Evolutionary conservation across 257 asterid species (phyloP), one percentile per base, ranked within the genome.

Genomic region (Gynochthodes officinalis): DNA sequence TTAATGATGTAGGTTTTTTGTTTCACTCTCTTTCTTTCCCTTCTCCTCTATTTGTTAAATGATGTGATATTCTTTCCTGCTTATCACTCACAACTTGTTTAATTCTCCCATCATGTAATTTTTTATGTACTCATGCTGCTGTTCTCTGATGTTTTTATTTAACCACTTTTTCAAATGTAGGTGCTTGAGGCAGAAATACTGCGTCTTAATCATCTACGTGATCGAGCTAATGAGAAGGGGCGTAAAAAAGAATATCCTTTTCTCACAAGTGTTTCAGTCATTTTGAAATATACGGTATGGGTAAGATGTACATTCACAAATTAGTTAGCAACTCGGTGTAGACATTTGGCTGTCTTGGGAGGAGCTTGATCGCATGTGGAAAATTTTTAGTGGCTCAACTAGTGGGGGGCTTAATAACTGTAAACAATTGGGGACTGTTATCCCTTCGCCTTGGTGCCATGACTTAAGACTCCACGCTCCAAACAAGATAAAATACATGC

Each of bases 201-300:
- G 76, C 76, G 75, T 73, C 80, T 84, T 33, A 77, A 70, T 76
- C 82, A 78, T 75, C 86, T 84, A 43, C 83, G 80, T 4, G 83
- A 73, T 57, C 78, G 76, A 67, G 89, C 86, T 71, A 82, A 74
- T 77, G 86, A 80, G 71, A 76, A 84, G 76, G 89, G 86, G 50
- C 86, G 75, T 35, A 84, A 79, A 76, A 80, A 76, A 50, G 83
- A 84, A 84, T 84, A 84, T 84, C 99, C 96, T 84, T 90, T 69
- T 60, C 55, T 60, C 70, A 62, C 61, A 44, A 13, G 28, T 69
- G 52, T 0, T 35, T 32, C 72, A 46, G 43, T 69, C 7, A 39
- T 73, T 44, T 59, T 67, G 13, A 30, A 30, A 13, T 67, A 23
- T 67, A 15, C 25, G 30, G 1, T 32, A 32, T 60, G 42, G 32